Evolutionary conservation across 352 stramenopile species (phyloP), one percentile per base, ranked within the genome.

Genomic region (Phytopythium boreale): DNA sequence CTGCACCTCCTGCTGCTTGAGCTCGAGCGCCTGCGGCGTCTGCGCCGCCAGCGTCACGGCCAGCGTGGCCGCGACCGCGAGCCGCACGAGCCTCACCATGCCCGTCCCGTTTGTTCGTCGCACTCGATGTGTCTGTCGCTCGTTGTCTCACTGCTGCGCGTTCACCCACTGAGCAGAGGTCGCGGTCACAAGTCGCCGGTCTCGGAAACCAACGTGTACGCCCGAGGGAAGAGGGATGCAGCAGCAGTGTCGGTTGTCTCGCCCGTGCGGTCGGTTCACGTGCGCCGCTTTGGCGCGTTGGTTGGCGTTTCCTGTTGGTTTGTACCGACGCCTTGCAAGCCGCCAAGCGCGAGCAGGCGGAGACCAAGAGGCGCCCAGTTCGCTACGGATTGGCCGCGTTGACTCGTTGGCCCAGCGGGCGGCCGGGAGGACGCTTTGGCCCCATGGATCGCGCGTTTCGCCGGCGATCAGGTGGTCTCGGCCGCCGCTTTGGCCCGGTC

Each of bases 31-130:
- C 26, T 36, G 47, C 14, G 47, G 4, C 3, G 52, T 29, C 29
- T 41, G 52, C 52, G 52, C 34, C 29, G 11, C 19, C 2, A 58
- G 29, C 29, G 52, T 19, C 52, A 44, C 52, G 31, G 20, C 52
- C 29, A 58, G 19, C n/a, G 52, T 29, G 20, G 52, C 52, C 52
- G 52, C 52, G 52, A 29, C 29, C 20, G 20, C 52, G 10, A 58
- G 31, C 29, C 52, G 27, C 27, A 20, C 19, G 31, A 41, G 22
- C 19, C 52, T 22, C 27, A 58, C 31, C 52, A 58, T 58, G 17
- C 10, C 47, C 46, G n/a, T 12, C 14, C n/a, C 7, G 37, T 12
- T 46, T 1, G 29, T n/a, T 50, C 43, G 10, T 27, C 43, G 19
- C 43, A 17, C 43, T 50, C 20, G 43, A 24, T 17, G 43, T 10